Base-by-base conservation (phyloP, 108 stramenopile species). In the Discostella pseudostelligera region DNA sequence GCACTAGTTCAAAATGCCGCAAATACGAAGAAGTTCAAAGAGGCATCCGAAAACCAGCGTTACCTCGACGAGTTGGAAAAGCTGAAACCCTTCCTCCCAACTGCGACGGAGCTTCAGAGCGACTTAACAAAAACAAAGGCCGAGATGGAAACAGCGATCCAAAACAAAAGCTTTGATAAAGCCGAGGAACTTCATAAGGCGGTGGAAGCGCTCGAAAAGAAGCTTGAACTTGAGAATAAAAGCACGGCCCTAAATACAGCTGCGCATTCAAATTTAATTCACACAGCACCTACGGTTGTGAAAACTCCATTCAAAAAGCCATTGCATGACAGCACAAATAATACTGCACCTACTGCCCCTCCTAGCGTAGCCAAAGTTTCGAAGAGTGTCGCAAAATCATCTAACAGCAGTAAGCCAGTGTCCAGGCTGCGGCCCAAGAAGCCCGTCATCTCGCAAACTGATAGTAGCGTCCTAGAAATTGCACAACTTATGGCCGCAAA, bases 401-500 rank as follows among this genome's bases (percentile, higher is more conserved):
- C 39, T 0, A 29, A 10, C 37, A 72, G 67, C 2, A 62, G 13
- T 2, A 39, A 65, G 24, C 67, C 87, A 0, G 88, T 95, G 8
- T 67, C 78, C 14, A 90, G 83, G 62, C 86, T 95, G 9, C 76
- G 90, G 39, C 93, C 93, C 0, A 86, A 90, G 55, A 82, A 87
- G 55, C 90, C 93, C 0, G 26, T 95, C 46, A 72, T 78, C 0
- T 77, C 79, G 5, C 7, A 14, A 28, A 26, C 70, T 3, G 25
- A 55, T 16, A 74, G 70, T 48, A 88, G 67, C 19, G 77, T 95
- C 12, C 55, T 88, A 6, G 22, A 76, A 5, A 76, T 92, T 7
- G 76, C 74, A 17, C 68, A 88, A 59, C 66, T 87, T 70, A 65
- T 93, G 16, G 70, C 85, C 19, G 82, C 56, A 59, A 93, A 88